Evolutionary conservation across 2,329 filamentous ascomycete species (phyloP).

Genomic region (Arthrinium phaeospermum): DNA sequence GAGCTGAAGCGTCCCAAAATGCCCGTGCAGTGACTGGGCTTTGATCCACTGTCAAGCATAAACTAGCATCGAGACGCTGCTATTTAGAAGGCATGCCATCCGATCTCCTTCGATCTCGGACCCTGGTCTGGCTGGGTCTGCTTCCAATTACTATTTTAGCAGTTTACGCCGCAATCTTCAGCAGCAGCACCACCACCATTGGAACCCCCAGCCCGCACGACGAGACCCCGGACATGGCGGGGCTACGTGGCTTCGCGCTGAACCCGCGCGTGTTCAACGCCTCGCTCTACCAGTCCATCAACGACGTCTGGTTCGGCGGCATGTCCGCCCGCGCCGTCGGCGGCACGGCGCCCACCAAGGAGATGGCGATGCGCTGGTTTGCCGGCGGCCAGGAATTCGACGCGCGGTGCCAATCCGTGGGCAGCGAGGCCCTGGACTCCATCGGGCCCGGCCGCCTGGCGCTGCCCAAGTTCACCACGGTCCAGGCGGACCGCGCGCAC

Average conservation of each 20-base stretch:
- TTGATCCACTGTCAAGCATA: not conserved
- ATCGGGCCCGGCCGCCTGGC: constrained; percentile 26
- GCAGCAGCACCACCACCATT: not conserved
- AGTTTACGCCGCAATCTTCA: not conserved
- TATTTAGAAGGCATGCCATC: not conserved
- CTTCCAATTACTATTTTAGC: not conserved
- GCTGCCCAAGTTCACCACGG: constrained; percentile 11
- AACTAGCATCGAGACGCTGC: not conserved
- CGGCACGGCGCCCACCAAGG: constrained; percentile 33
- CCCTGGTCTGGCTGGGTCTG: not conserved
- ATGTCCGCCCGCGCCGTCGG: constrained; percentile 32
- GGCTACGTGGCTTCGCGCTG: not conserved
- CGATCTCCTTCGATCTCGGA: not conserved
- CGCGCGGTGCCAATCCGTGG: constrained; percentile 33
- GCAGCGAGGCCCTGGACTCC: constrained; percentile 38
- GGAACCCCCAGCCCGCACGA: not conserved
- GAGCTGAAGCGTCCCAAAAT: not conserved
- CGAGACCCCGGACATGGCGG: constrained; percentile 5
- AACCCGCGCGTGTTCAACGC: constrained; percentile 18
- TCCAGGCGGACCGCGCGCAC: constrained; percentile 29
- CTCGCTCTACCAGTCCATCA: constrained; percentile 35
- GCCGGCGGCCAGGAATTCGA: constrained; percentile 41
- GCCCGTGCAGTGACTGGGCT: not conserved
- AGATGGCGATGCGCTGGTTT: constrained; percentile 43
- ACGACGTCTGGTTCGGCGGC: constrained; percentile 47